These are phyloP conservation scores for Trichomonas gallinae DNA, from an alignment of 208 protist species.

Conservation along the genomic window DNA sequence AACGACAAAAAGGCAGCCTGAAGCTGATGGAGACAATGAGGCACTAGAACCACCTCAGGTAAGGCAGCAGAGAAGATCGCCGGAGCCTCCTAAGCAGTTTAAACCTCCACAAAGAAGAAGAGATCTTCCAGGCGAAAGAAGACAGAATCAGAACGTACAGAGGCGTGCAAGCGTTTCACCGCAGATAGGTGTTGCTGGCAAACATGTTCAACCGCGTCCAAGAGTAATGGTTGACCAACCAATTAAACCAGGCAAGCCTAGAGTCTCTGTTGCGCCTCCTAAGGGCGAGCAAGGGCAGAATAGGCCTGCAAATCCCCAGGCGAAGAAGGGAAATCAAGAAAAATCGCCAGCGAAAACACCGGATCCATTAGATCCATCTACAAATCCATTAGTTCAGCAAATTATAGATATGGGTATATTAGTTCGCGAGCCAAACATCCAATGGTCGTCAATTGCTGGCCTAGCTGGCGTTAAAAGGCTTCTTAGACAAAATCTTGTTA, in stretches of 20 bases:
- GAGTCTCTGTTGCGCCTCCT: background rate
- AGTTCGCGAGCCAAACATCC: background rate
- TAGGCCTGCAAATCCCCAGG: background rate
- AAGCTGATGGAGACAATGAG: background rate
- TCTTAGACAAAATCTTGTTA: constrained; percentile 46
- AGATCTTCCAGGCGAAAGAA: background rate
- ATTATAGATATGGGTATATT: constrained; percentile 9
- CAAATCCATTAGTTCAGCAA: background rate
- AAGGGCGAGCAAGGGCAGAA: background rate
- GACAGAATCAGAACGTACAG: background rate
- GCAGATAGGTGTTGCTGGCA: background rate
- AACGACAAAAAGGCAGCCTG: background rate
- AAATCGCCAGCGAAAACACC: background rate
- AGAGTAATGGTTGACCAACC: background rate
- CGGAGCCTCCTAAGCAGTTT: background rate
- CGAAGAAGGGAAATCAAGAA: background rate
- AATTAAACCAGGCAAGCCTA: background rate
- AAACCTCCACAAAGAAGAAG: background rate
- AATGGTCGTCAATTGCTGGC: background rate
- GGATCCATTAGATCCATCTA: background rate
- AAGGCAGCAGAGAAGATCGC: background rate
- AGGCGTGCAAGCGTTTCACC: background rate
- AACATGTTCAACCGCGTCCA: background rate
- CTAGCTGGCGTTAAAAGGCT: constrained; percentile 40
- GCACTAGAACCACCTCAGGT: background rate